Base-by-base conservation (phyloP, 1,284 basidiomycete species). In the Marasmius fiardii region DNA sequence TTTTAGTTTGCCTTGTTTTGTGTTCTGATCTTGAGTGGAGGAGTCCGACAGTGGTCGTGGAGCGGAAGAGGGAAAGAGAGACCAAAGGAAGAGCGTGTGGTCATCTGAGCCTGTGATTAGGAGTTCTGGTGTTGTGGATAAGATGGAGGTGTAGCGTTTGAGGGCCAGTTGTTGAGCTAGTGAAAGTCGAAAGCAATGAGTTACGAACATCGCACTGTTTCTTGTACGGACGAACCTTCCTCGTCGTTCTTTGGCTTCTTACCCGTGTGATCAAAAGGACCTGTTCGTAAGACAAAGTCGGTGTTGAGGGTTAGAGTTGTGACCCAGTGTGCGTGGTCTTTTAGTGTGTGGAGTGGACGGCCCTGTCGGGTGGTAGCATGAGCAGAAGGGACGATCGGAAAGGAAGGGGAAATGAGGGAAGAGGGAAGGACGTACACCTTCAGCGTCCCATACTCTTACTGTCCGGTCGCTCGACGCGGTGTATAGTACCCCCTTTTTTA, bases 291-390 rank as follows among this genome's bases (percentile, higher is more conserved):
- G 14, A 96, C 85, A 68, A 95, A 98, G 69, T 99, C 96, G 14
- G 95, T 97, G 66, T 94, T 96, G 54, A 99, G 80, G 1, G 96
- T 89, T 48, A 99, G 84, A 0, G 95, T 98, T 45, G 95, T 99
- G 20, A 99, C 96, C 96, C 95, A 98, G 68, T 99, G 97, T 0
- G 95, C 95, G 65, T 99, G 97, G 61, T 98, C 95, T 70, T 90
- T 93, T 26, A 99, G 76, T 0, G 87, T 88, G 80, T 88, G 79
- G 48, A 91, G 65, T 44, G 77, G 77, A 62, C 75, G 81, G 0
- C 87, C 89, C 84, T 88, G 53, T n/a, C n/a, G n/a, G n/a, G 56
- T 37, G 51, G 24, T 52, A 52, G 24, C 57, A 28, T n/a, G n/a
- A n/a, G n/a, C n/a, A n/a, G n/a, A n/a, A n/a, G n/a, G n/a, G n/a